These are phyloP conservation scores for Naganishia cerealis DNA, from an alignment of 1,284 basidiomycete genomes.

Conservation along the genomic window DNA sequence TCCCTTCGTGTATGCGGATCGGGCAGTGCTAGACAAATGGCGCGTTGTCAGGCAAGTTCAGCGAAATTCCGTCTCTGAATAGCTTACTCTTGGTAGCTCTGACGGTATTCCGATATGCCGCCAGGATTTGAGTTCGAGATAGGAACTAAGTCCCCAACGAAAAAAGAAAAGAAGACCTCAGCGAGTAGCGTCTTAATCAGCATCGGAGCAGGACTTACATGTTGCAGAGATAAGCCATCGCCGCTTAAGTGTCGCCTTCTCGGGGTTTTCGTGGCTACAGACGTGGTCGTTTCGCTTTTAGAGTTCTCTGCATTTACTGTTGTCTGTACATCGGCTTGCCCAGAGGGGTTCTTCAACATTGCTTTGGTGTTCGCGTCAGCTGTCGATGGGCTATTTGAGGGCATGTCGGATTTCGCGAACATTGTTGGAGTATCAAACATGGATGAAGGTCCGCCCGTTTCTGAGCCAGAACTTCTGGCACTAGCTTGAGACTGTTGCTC, in stretches of 20 bases:
- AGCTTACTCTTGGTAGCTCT: constrained; percentile 50
- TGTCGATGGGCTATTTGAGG: not conserved
- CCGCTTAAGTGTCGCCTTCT: not conserved
- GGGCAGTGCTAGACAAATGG: constrained; percentile 46
- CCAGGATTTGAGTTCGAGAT: constrained; percentile 46
- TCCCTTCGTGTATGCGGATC: constrained; percentile 48
- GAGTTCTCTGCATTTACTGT: not conserved
- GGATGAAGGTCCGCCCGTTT: no score
- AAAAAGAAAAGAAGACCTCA: no score
- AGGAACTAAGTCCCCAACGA: constrained; percentile 44
- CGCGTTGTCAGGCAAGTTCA: not conserved
- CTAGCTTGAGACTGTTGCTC: not conserved
- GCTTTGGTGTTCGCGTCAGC: not conserved
- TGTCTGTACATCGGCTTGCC: not conserved
- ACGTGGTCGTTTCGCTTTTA: not conserved
- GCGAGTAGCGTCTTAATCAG: constrained; percentile 3
- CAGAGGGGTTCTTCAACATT: not conserved
- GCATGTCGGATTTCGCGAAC: not conserved
- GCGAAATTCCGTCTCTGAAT: not conserved
- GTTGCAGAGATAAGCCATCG: constrained; percentile 42
- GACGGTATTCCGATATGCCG: constrained; percentile 50
- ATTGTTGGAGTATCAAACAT: not conserved
- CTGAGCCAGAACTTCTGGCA: not conserved
- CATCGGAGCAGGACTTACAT: constrained; percentile 37
- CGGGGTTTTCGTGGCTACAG: not conserved